Evolutionary conservation across 331 rosid genomes (phyloP).

Genomic region (Ulmus americana): DNA sequence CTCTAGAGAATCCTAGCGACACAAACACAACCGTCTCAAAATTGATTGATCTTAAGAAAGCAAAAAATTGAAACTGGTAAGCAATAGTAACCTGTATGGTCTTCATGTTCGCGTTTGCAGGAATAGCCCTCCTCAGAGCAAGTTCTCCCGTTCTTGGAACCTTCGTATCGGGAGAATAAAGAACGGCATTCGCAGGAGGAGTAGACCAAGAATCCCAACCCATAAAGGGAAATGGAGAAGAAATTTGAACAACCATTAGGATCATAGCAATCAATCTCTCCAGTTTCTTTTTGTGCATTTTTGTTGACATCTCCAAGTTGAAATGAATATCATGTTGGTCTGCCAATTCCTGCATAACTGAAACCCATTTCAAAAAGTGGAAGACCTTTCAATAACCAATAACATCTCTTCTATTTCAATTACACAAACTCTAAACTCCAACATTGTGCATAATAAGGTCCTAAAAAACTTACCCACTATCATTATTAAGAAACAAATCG

Average conservation of each 20-base stretch:
- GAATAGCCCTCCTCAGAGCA: conserved; percentile 82
- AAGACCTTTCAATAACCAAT: background rate
- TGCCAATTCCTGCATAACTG: conserved; percentile 44
- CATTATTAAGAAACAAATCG: too few relatives aligned
- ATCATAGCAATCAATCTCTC: conserved; percentile 42
- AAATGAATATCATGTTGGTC: conserved; percentile 21
- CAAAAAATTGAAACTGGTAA: background rate
- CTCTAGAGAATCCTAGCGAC: conserved; percentile 67
- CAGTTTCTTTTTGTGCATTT: conserved; percentile 35
- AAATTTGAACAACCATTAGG: conserved; percentile 38
- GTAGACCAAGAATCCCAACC: conserved; percentile 27
- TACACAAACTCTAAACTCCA: background rate
- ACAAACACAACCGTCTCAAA: conserved; percentile 13
- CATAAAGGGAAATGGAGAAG: conserved; percentile 41
- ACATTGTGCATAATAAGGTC: background rate
- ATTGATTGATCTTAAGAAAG: conserved; percentile 15
- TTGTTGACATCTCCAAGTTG: conserved; percentile 25
- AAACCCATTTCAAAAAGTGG: conserved; percentile 31
- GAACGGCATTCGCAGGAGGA: conserved; percentile 45
- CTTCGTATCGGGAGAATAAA: conserved; percentile 58
- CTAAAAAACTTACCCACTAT: background rate
- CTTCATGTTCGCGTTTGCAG: conserved; percentile 84
- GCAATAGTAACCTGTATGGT: conserved; percentile 59
- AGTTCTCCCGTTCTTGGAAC: conserved; percentile 72
- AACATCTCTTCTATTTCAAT: background rate